Percentiles rank a stretch among this genome's conserved stretches.
These are phyloP conservation scores for Rhodotorula sp. DNA, from an alignment of 1,284 basidiomycete genomes.

Conservation along the genomic window DNA sequence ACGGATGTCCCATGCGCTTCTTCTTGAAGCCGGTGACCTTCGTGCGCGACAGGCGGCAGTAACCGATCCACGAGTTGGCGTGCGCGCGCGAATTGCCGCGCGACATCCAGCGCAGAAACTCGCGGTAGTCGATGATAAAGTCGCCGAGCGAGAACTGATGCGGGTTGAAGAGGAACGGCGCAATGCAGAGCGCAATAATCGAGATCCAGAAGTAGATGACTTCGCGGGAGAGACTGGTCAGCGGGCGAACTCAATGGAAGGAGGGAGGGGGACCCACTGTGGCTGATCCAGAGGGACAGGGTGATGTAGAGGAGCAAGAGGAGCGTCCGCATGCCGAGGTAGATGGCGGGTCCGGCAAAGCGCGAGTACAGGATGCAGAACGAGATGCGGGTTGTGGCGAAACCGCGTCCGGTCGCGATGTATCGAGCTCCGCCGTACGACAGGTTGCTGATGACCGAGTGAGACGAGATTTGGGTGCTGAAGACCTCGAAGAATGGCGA, in stretches of 20 bases:
- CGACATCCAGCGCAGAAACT: slow-evolving; percentile 96
- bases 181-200: slow-evolving; percentile 72
- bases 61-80: slow-evolving; percentile 95
- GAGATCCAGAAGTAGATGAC: slow-evolving; percentile 87
- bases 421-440: slow-evolving; percentile 94
- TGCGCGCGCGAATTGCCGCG: slow-evolving; percentile 94
- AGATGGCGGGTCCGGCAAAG: slow-evolving; percentile 94
- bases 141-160: slow-evolving; percentile 94
- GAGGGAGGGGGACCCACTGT: slow-evolving; percentile 45
- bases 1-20: slow-evolving; percentile 88
- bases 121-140: slow-evolving; percentile 93
- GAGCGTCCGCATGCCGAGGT: slow-evolving; percentile 86
- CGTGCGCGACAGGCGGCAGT: slow-evolving; percentile 88
- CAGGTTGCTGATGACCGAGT: slow-evolving; percentile 90
- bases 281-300: slow-evolving; percentile 80
- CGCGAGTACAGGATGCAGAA: slow-evolving; percentile 92
- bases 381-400: slow-evolving; percentile 86
- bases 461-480: slow-evolving; percentile 92
- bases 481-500: slow-evolving; percentile 96
- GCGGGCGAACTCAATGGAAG: not conserved
- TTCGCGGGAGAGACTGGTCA: slow-evolving; percentile 10
- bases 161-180: slow-evolving; percentile 95
- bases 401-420: slow-evolving; percentile 98
- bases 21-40: slow-evolving; percentile 98
- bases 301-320: slow-evolving; percentile 88